Conservation (phyloP, 176 grass and related monocot genomes). For the Musa troglodytarum region DNA sequence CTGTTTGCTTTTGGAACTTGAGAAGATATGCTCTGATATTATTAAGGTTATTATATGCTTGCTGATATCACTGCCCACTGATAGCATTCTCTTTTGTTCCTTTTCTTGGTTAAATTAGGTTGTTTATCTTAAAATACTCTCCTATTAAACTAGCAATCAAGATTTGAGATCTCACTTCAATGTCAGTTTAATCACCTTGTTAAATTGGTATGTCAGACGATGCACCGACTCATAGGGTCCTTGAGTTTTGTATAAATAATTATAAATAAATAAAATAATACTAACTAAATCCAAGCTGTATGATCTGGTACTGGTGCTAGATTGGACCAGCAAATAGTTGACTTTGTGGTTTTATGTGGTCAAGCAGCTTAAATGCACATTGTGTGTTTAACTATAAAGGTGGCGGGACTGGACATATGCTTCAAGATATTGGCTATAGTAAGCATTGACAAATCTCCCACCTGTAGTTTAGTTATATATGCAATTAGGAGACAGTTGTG, state of each 20-base stretch:
- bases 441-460: neutral
- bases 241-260: too few species aligned
- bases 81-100: neutral
- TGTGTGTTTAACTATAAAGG: neutral
- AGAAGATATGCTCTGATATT: slow-evolving; percentile 21
- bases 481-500: neutral
- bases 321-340: too few species aligned
- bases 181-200: too few species aligned
- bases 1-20: slow-evolving; percentile 16
- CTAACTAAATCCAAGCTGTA: too few species aligned
- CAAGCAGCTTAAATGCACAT: neutral
- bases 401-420: neutral
- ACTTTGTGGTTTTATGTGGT: neutral
- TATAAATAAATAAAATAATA: too few species aligned
- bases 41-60: slow-evolving; percentile 2
- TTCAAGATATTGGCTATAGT: neutral
- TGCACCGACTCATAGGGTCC: too few species aligned
- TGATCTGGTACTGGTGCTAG: too few species aligned
- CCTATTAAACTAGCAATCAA: neutral
- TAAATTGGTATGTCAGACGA: too few species aligned
- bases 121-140: neutral
- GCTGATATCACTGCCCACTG: slow-evolving; percentile 11
- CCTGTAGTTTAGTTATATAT: neutral
- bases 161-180: too few species aligned
- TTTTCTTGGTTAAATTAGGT: slow-evolving; percentile 1